Evolutionary conservation across 176 grass and related monocot genomes (phyloP), one percentile per base, ranked within the genome.

Genomic region (Avena atlantica): DNA sequence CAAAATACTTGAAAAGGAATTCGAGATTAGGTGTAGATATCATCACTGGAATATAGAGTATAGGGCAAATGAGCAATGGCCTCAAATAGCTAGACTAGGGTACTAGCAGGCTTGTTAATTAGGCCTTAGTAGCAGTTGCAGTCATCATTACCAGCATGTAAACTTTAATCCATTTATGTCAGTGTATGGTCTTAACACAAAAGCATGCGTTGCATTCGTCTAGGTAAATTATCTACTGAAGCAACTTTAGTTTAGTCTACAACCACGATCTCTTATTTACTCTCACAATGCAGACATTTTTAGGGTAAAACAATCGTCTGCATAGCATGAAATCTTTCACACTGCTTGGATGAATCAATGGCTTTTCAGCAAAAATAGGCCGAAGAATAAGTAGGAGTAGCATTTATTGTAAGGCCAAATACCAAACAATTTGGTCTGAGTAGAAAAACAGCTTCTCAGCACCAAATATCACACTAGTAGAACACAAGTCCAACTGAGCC

Each of bases 81-180:
- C 58, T 84, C 14, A 91, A 85, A 91, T 52, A 88, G 49, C 58
- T 91, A 61, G 24, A 76, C 27, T 88, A 61, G 24, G 62, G 34
- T 91, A 70, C 34, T 73, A 57, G 67, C 23, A 51, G 36, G 37
- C 58, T 84, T 87, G 76, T 87, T 87, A 80, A 84, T 91, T 70
- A 62, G 69, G 81, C 51, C 31, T 87, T 47, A 37, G 25, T 87
- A 14, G 58, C 49, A 29, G 67, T 74, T 91, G 80, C 80, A 8
- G 31, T 17, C 79, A 87, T 87, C 80, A 87, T 79, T 87, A 66
- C 34, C 74, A 47, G 64, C 73, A 65, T 84, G 81, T 27, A 66
- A 24, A 67, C 66, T 91, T 90, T 86, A 58, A 66, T 19, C 78
- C 21, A 4, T 91, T 85, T 87, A 79, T 79, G 78, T 48, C 73